phyloP scores from a whole-genome alignment of 2,329 filamentous ascomycete species.

The Botrytis galanthina region DNA sequence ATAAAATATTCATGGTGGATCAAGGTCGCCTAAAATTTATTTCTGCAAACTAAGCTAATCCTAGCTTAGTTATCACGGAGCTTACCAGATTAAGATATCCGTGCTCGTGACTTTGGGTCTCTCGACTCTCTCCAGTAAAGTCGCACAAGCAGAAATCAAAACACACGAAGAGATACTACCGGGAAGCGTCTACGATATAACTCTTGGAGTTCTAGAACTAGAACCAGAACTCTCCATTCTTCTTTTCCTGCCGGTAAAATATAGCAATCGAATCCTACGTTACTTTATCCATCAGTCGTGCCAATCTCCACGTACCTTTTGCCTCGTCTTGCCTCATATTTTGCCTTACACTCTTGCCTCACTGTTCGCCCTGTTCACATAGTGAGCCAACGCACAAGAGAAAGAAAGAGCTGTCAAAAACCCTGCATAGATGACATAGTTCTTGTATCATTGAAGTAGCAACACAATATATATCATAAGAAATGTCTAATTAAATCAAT shows the following conservation, averaged over 20 bases:
- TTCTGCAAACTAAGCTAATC: slow-evolving; percentile 1
- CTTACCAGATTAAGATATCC: background rate
- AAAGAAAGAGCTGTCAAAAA: slow-evolving; percentile 2
- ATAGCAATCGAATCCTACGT: background rate
- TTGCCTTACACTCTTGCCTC: slow-evolving; percentile 9
- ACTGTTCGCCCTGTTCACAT: slow-evolving; percentile 15
- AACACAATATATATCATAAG: background rate
- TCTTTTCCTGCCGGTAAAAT: background rate
- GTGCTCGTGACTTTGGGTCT: background rate
- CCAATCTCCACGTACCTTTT: background rate
- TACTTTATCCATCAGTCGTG: background rate
- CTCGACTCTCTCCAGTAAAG: too few species aligned
- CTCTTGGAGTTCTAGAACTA: background rate
- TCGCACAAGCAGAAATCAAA: background rate
- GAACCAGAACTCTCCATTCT: background rate
- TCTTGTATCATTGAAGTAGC: background rate
- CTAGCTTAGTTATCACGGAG: slow-evolving; percentile 7
- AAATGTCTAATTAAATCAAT: background rate
- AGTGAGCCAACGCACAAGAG: slow-evolving; percentile 19
- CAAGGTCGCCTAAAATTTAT: slow-evolving; percentile 18
- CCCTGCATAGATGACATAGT: slow-evolving; percentile 7
- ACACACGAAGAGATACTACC: background rate
- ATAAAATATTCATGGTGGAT: slow-evolving; percentile 11
- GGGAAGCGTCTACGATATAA: background rate
- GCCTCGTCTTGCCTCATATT: slow-evolving; percentile 2